Base-by-base conservation (phyloP, 352 stramenopile species). In the Phytophthora pistaciae region DNA sequence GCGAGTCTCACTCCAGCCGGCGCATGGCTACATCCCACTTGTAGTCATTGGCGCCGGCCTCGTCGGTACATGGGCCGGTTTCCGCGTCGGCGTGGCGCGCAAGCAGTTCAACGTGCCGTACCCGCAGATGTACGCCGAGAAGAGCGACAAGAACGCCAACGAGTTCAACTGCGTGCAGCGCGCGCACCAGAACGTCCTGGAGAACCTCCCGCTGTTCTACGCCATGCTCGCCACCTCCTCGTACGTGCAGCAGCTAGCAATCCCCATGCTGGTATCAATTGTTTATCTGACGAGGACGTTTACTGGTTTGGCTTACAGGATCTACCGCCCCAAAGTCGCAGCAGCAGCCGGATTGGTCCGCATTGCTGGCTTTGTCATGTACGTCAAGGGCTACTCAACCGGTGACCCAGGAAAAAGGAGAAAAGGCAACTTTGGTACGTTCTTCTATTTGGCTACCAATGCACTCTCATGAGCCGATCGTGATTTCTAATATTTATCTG, bases 131-230 rank as follows among this genome's bases (percentile, higher is more conserved):
- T 90, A 91, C 57, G 84, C 83, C 20, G 83, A 93, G 60, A 91
- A 87, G 58, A 89, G 70, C 9, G 83, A 87, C 46, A 87, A 91
- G 52, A 69, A 96, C 50, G 85, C 75, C 55, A 84, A 68, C 36
- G 78, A 75, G 14, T 97, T 97, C 75, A 96, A 97, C 79, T 93
- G 84, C 66, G 70, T 96, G 53, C 90, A 97, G 70, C 77, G 90
- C 59, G 82, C 76, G 2, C 89, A 97, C 71, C 89, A 97, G 60
- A 91, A 97, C 59, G 80, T 94, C 40, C 81, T 95, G 25, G 91
- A 97, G 74, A 77, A 85, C 42, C 42, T 84, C 48, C 75, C 78
- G 25, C 53, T 73, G 20, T 85, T 85, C 57, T 80, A 77, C 54
- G 64, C 64, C 13, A 68, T 77, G 57, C 78, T 85, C 38, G 60